Percentiles rank a stretch among this genome's conserved stretches.
Conservation (phyloP, 2,329 filamentous ascomycete species). For the Neofusicoccum ribis region DNA sequence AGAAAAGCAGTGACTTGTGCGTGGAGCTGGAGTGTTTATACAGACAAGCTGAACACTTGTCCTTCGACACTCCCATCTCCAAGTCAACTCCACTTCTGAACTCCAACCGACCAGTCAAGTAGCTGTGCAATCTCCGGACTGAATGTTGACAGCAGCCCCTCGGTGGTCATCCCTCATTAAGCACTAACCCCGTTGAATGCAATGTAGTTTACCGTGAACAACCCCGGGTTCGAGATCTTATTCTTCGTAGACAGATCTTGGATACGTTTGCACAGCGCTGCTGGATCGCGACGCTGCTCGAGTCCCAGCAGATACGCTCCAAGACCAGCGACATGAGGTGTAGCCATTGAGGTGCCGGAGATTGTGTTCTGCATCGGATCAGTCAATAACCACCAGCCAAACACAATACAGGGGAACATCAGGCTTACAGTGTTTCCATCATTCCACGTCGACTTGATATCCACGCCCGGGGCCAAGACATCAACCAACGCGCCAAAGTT, state of each 20-base stretch:
- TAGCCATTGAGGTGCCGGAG: conserved; percentile 98
- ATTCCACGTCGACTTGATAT: conserved; percentile 53
- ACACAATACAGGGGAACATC: not conserved
- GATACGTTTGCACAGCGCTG: conserved; percentile 52
- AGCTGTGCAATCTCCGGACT: no score
- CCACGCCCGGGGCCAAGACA: conserved; percentile 59
- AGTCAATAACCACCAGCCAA: not conserved
- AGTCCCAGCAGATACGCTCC: conserved; percentile 97
- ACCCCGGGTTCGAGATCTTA: conserved; percentile 45
- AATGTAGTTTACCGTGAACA: conserved; percentile 53
- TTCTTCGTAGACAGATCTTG: conserved; percentile 44
- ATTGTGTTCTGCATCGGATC: conserved; percentile 72
- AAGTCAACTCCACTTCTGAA: no score
- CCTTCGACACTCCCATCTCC: not conserved
- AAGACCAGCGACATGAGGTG: conserved; percentile 93
- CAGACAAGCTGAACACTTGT: not conserved
- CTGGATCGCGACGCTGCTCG: conserved; percentile 54
- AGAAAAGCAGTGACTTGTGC: no score
- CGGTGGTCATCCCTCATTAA: not conserved
- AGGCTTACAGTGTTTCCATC: not conserved
- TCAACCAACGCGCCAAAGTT: conserved; percentile 56
- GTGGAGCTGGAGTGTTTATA: no score
- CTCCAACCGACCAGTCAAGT: no score
- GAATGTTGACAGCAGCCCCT: no score
- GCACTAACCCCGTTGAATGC: conserved; percentile 53